Base-by-base conservation (phyloP, 495 filamentous ascomycete species). In the Aspergillus ellipticus region DNA sequence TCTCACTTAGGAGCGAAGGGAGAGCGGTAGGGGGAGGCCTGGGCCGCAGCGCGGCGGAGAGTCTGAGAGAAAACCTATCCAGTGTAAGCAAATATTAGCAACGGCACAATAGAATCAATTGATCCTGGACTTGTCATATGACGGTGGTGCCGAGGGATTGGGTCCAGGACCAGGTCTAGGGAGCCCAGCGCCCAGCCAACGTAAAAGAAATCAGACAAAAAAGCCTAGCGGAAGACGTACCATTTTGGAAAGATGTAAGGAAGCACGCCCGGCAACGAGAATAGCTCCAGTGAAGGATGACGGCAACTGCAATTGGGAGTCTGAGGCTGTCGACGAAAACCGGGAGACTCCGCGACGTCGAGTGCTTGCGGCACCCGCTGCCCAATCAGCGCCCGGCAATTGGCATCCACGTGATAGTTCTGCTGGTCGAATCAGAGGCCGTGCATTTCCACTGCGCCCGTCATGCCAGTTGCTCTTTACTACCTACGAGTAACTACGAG, bases 1-100 rank as follows among this genome's bases (percentile, higher is more conserved):
- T 67, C 75, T 76, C 64, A 78, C 75, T 73, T 75, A 56, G 73
- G 72, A 28, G 64, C 72, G 55, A 71, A 71, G 53, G 72, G 65
- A 60, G 70, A 72, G 55, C 63, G 67, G 62, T 68, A 68, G 58
- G 67, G 65, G 58, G 53, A 56, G 53, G 57, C 59, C 62, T 73
- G 67, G 57, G 71, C 68, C 61, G 75, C 71, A 56, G 75, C 69
- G 51, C 73, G 74, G 66, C 71, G 71, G 60, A 75, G 68, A 50
- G 74, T 71, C 51, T 73, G 66, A 61, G 70, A 65, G 68, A 76
- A 76, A 47, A 52, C 61, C 72, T 76, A 56, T 55, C 35, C 24
- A 20, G 7, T 50, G n/a, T 28, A 17, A 21, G 17, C 41, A 49
- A 31, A 55, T 21, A 10, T 8, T 19, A 53, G 73, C 68, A 73